Conservation (phyloP, 805 yeast genomes). For the Metschnikowia chrysomelidarum region DNA sequence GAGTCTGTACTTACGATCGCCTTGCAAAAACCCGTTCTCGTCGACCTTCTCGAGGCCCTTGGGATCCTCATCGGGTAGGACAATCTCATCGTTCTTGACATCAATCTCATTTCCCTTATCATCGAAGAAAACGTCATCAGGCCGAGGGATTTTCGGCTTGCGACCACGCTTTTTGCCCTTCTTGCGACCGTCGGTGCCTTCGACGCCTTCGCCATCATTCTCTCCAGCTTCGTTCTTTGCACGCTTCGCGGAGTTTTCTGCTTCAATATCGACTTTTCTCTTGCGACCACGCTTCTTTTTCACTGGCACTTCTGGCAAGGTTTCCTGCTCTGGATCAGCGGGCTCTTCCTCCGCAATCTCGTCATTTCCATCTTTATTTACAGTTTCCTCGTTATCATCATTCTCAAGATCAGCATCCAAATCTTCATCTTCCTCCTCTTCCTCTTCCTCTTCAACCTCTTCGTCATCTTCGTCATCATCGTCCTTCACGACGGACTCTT, state of each 20-base stretch:
- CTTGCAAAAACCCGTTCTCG: constrained; percentile 61
- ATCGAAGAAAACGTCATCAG: constrained; percentile 49
- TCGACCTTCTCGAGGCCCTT: constrained; percentile 77
- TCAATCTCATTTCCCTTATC: constrained; percentile 66
- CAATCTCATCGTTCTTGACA: constrained; percentile 73
- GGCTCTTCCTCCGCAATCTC: constrained; percentile 19
- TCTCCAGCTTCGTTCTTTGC: constrained; percentile 6
- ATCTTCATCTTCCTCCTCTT: constrained; percentile 18
- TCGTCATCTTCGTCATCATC: constrained; percentile 17
- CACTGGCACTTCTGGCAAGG: constrained; percentile 1
- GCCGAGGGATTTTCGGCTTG: constrained; percentile 35
- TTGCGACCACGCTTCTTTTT: constrained; percentile 11
- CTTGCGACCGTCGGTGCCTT: constrained; percentile 27
- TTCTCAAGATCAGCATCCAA: constrained; percentile 14
- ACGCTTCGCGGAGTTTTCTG: constrained; percentile 4
- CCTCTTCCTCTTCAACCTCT: constrained; percentile 20
- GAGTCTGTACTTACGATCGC: constrained; percentile 72
- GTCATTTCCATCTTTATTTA: constrained; percentile 2
- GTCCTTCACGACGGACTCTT: constrained; percentile 18
- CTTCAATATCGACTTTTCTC: constrained; percentile 15
- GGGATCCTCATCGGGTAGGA: constrained; percentile 65
- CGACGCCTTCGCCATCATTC: constrained; percentile 7
- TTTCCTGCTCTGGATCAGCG: constrained; percentile 18
- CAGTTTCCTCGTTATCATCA: constrained; percentile 22
- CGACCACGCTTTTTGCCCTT: constrained; percentile 33